Base-by-base conservation (phyloP, 2,329 filamentous ascomycete species). In the Huntiella abstrusa region DNA sequence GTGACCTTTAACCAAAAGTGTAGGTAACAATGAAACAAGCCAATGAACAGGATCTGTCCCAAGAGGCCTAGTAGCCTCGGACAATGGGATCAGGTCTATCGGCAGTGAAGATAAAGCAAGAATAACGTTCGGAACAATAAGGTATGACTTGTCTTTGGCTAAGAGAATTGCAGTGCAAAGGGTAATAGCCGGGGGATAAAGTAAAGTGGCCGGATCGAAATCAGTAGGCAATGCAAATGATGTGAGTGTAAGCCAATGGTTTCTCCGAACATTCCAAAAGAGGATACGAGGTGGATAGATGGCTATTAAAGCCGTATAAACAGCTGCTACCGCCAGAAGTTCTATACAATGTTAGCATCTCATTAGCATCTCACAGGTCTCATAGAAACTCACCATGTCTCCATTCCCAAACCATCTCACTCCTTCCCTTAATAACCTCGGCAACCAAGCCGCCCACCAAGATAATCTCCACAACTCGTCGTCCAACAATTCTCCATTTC, bases 121-220 rank as follows among this genome's bases (percentile, higher is more conserved):
- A n/a, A 92, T 69, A 35, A 94, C 73, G 55, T 91, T 94, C 2
- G 82, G 78, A 5, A 93, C 62, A 15, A 94, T 59, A 10, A 77
- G 67, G n/a, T 35, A 33, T 3, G 71, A 66, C 40, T 73, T 75
- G 42, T 72, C 69, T 43, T 70, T 67, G 5, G 77, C 74, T 37
- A 94, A 68, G 7, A 87, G 77, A 4, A 91, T 65, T 1, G 86
- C 77, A 22, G 91, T 80, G 40, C 87, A 68, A 12, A 87, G 62
- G 1, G 87, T 84, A 28, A 94, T 68, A 2, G 78, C 62, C 4
- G 80, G 71, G 13, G 88, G 88, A 58, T 95, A 96, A 48, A 95
- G 62, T n/a, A 94, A 68, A 8, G 87, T 84, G 5, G 88, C 88
- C 2, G 86, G 87, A 56, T 96, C 88, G 60, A 95, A 93, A n/a